phyloP scores from a whole-genome alignment of 2,329 filamentous ascomycete species.

The Cercospora sp. region DNA sequence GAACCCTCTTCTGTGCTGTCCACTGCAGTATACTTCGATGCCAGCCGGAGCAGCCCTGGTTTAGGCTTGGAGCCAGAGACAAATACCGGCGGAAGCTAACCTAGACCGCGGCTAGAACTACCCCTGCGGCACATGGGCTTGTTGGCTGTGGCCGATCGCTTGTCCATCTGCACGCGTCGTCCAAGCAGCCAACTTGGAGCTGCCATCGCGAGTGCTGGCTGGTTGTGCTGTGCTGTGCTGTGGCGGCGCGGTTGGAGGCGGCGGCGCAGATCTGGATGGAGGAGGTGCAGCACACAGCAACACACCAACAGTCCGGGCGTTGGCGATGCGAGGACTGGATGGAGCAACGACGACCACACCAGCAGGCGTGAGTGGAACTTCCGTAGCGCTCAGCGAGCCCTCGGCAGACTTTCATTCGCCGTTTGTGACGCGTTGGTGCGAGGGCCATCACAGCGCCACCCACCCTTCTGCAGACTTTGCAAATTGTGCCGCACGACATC shows the following conservation, averaged over 20 bases:
- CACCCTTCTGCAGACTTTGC: background rate
- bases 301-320: background rate
- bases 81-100: background rate
- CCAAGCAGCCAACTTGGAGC: background rate
- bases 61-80: background rate
- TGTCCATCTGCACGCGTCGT: background rate
- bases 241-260: background rate
- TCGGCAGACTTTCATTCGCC: background rate
- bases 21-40: background rate
- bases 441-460: constrained; percentile 14
- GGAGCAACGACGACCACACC: background rate
- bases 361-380: background rate
- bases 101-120: background rate
- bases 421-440: background rate
- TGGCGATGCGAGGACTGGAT: background rate
- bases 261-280: background rate
- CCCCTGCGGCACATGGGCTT: background rate
- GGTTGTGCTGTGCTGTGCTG: background rate
- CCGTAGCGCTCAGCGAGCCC: background rate
- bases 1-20: background rate
- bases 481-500: background rate
- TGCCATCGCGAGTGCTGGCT: background rate
- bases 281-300: background rate
- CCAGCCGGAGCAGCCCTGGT: background rate
- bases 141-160: background rate